Evolutionary conservation across 495 filamentous ascomycete genomes (phyloP).

Genomic region (Penicillium lividum): DNA sequence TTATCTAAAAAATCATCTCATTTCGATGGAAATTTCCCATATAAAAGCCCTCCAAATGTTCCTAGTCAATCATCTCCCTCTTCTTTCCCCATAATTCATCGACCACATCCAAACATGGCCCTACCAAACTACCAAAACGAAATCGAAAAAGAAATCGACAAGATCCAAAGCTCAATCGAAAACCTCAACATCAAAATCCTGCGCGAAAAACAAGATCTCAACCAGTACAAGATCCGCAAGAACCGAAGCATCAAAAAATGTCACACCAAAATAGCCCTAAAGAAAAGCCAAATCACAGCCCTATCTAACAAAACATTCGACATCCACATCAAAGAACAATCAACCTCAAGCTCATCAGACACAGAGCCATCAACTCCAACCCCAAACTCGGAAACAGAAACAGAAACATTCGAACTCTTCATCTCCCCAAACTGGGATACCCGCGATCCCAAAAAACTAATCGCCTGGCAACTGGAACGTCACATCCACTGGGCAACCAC

Average conservation of each 20-base stretch:
- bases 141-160: slow-evolving; percentile 4
- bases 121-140: not conserved
- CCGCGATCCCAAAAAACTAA: not conserved
- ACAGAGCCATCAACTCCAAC: not conserved
- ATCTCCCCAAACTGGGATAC: not conserved
- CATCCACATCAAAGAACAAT: not conserved
- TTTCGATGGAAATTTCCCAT: too few species aligned
- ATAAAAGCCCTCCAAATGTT: too few species aligned
- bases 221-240: not conserved
- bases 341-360: not conserved
- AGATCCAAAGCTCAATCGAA: not conserved
- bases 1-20: too few species aligned
- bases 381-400: not conserved
- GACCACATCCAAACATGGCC: not conserved
- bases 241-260: not conserved
- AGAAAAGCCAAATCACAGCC: not conserved
- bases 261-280: not conserved
- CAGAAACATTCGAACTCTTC: not conserved
- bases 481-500: slow-evolving; percentile 4
- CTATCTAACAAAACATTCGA: not conserved
- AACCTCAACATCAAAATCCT: slow-evolving; percentile 1
- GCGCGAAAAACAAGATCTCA: not conserved
- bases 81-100: not conserved
- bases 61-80: too few species aligned
- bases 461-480: slow-evolving; percentile 4